Conservation (phyloP, 306 rosid genomes). For the Sindora glabra region DNA sequence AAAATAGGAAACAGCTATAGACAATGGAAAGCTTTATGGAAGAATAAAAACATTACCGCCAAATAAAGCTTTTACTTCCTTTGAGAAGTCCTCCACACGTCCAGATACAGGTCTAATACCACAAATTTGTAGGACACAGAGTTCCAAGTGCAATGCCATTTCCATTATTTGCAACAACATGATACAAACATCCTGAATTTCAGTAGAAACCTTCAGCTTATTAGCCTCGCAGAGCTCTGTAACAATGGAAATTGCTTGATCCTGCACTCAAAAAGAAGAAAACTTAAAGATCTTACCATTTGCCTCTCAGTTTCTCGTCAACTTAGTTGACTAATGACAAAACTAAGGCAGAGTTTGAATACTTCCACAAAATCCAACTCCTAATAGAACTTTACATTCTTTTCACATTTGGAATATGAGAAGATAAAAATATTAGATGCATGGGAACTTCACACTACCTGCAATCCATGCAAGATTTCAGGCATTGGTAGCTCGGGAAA, state of each 20-base stretch:
- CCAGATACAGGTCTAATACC: slow-evolving; percentile 87
- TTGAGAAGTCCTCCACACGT: slow-evolving; percentile 83
- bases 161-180: slow-evolving; percentile 70
- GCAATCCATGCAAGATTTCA: slow-evolving; percentile 88
- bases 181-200: slow-evolving; percentile 47
- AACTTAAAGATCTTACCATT: not conserved
- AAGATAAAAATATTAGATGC: not conserved
- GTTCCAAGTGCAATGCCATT: slow-evolving; percentile 90
- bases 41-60: slow-evolving; percentile 43
- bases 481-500: slow-evolving; percentile 98
- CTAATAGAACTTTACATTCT: not conserved
- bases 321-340: not conserved
- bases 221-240: slow-evolving; percentile 56
- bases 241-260: slow-evolving; percentile 67
- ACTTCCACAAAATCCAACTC: not conserved
- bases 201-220: slow-evolving; percentile 31
- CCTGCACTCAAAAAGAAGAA: slow-evolving; percentile 37
- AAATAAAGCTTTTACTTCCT: slow-evolving; percentile 54
- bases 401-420: not conserved
- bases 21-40: not conserved
- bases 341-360: not conserved
- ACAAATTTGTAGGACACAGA: slow-evolving; percentile 78
- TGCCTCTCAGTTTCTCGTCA: not conserved
- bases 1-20: not conserved
- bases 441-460: slow-evolving; percentile 32